Evolutionary conservation across 2,329 filamentous ascomycete genomes (phyloP).

Genomic region (Sporothrix luriei): DNA sequence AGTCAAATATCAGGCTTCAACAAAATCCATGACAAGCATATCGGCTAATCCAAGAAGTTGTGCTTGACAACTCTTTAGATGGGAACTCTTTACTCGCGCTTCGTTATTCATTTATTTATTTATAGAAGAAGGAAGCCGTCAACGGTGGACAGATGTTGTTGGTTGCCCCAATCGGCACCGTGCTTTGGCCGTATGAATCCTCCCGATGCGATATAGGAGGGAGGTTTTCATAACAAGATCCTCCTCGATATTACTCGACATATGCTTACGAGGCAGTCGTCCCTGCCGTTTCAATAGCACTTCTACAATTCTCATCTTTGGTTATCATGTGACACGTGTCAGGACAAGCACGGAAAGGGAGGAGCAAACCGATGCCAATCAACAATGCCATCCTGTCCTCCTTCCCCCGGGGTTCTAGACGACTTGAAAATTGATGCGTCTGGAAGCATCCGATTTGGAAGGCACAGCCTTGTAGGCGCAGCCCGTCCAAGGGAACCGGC

Average conservation of each 20-base stretch:
- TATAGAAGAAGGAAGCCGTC: too few species aligned
- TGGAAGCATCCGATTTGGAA: conserved; percentile 15
- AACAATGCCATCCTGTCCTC: background rate
- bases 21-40: background rate
- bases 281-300: conserved; percentile 3
- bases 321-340: background rate
- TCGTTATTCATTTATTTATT: background rate
- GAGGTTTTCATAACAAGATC: background rate
- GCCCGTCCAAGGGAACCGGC: background rate
- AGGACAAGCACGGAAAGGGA: background rate
- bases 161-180: too few species aligned
- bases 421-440: background rate
- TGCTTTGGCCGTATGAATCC: too few species aligned
- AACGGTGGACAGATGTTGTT: too few species aligned
- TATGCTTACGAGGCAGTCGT: conserved; percentile 1
- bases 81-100: background rate
- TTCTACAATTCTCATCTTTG: background rate
- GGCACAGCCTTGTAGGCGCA: background rate
- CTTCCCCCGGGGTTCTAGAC: background rate
- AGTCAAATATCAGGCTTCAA: background rate
- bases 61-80: background rate
- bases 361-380: background rate
- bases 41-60: background rate
- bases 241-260: background rate
- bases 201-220: background rate